These are phyloP conservation scores for Crithidia expoeki DNA, from an alignment of 208 protist species.

Conservation along the genomic window DNA sequence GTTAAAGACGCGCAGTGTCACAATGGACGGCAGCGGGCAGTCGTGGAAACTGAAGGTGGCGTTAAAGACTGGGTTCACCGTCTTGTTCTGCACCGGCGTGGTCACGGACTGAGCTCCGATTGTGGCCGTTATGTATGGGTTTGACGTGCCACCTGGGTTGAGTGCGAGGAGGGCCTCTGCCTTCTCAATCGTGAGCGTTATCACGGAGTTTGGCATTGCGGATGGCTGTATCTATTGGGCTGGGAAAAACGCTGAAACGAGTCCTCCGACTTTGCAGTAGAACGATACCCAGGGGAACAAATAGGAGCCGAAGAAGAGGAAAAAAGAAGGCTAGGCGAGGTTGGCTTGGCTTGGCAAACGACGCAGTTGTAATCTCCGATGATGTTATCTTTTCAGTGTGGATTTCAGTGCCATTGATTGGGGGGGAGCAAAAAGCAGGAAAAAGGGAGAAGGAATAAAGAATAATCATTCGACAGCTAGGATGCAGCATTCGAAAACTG, in stretches of 20 bases:
- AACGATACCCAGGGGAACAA: not conserved
- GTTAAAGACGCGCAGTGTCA: slow-evolving; percentile 71
- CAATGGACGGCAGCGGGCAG: slow-evolving; percentile 67
- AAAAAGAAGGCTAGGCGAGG: not conserved
- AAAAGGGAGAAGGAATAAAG: slow-evolving; percentile 6
- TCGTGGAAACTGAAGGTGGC: slow-evolving; percentile 58
- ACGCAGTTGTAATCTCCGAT: not conserved
- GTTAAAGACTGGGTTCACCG: slow-evolving; percentile 59
- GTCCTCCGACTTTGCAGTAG: not conserved
- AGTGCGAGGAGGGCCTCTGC: slow-evolving; percentile 70
- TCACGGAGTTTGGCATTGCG: slow-evolving; percentile 31
- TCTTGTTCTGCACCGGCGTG: slow-evolving; percentile 53
- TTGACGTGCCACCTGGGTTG: slow-evolving; percentile 72
- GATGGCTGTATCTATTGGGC: not conserved
- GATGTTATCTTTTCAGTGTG: not conserved
- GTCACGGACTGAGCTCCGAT: slow-evolving; percentile 51
- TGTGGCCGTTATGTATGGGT: slow-evolving; percentile 67
- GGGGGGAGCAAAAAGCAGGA: too few relatives aligned
- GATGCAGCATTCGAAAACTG: too few relatives aligned
- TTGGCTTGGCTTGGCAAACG: not conserved
- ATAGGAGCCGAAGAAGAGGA: not conserved
- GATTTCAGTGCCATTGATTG: too few relatives aligned
- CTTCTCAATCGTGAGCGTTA: slow-evolving; percentile 58
- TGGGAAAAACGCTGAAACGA: slow-evolving; percentile 8
- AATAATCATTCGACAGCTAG: too few relatives aligned